Evolutionary conservation across 306 rosid species (phyloP).

Genomic region (Quercus robur): DNA sequence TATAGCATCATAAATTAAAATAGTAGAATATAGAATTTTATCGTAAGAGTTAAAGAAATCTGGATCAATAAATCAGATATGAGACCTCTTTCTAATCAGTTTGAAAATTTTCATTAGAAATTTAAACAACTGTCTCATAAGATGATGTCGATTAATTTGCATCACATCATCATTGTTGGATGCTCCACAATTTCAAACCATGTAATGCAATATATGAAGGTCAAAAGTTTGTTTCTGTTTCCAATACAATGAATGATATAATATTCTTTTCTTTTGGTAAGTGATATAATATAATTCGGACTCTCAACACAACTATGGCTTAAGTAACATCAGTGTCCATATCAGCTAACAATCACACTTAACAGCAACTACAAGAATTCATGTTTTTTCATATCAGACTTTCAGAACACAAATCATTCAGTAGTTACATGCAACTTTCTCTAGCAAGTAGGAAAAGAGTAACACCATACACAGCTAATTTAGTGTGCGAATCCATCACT

Average conservation of each 20-base stretch:
- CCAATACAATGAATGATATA: background rate
- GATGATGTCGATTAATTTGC: background rate
- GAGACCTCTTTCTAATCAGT: background rate
- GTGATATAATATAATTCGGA: background rate
- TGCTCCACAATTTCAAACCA: background rate
- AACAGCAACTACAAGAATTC: background rate
- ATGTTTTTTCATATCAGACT: background rate
- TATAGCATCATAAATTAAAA: background rate
- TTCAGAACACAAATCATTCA: background rate
- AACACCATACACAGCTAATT: background rate
- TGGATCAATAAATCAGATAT: background rate
- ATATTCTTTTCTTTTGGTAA: too few species aligned
- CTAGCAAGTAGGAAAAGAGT: background rate
- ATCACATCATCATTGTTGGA: background rate
- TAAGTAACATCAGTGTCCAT: background rate
- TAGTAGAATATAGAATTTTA: background rate
- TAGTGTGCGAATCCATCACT: background rate
- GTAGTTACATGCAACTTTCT: background rate
- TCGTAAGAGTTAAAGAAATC: background rate
- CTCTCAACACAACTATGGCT: background rate
- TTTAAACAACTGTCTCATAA: background rate
- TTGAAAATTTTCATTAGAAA: background rate
- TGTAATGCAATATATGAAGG: background rate
- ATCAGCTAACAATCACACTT: background rate
- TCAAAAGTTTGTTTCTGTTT: background rate